Base-by-base conservation (phyloP, 2,329 filamentous ascomycete species). In the Fusarium beomiforme region DNA sequence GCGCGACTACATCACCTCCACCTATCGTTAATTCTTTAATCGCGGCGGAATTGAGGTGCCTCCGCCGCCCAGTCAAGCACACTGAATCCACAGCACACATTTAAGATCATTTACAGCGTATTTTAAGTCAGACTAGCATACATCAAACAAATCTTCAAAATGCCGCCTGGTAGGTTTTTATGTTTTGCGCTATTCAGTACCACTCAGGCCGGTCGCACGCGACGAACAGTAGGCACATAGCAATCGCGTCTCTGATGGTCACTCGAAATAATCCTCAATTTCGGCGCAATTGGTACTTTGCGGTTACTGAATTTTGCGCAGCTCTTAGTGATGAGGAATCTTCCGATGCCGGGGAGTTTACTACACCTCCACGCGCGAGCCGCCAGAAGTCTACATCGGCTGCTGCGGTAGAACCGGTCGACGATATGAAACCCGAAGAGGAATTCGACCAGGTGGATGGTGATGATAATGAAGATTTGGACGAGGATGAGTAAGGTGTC, bases 401-500 rank as follows among this genome's bases (percentile, higher is more conserved):
- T 46, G 57, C 69, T 43, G 64, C 61, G 10, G 64, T 33, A 12
- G 69, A 73, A 16, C 54, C 53, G 26, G 41, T 57, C 17, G 64
- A 76, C n/a, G 77, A 78, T 5, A 75, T 76, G 4, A 78, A 80
- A 5, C 76, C 77, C 2, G 78, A 78, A 8, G 76, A 76, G 3
- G 79, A 79, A 1, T 54, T 59, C 11, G 47, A 78, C 2, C 79
- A 79, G 1, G 80, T 78, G 4, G 79, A 80, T 0, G 79, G 78
- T 2, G 82, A 81, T 9, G 78, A 80, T n/a, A 77, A 79, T 37
- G 72, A 85, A 34, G 78, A 80, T 19, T 77, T 82, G 21, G 78
- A 78, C 23, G 88, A 85, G 6, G 85, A 84, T 37, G 82, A 83
- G 78, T 84, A 81, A 46, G 82, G 77, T 3, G 23, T 57, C 71